Evolutionary conservation across 1,284 basidiomycete genomes (phyloP), one percentile per base, ranked within the genome.

Genomic region (Cryptococcus sp.): DNA sequence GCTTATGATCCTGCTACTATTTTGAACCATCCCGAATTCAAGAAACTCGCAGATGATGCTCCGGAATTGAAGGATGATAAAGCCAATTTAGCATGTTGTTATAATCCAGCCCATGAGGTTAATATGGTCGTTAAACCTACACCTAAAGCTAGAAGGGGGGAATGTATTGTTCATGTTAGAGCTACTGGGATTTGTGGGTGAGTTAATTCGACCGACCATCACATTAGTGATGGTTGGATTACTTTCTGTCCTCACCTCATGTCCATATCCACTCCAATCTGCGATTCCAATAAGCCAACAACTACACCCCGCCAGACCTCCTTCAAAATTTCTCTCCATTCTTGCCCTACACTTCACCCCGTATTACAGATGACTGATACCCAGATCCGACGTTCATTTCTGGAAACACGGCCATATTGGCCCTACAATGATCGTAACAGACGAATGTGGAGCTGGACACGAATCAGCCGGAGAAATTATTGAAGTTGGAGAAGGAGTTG

Each of bases 321-420:
- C 4, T 18, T 36, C 39, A 22, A 39, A 36, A 36, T 36, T 36
- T n/a, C n/a, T n/a, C n/a, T n/a, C n/a, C n/a, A n/a, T n/a, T n/a
- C n/a, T n/a, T n/a, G n/a, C n/a, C n/a, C n/a, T n/a, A n/a, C n/a
- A n/a, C n/a, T n/a, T n/a, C n/a, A n/a, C n/a, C n/a, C n/a, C n/a
- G n/a, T n/a, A n/a, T n/a, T n/a, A n/a, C n/a, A n/a, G n/a, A n/a
- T n/a, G n/a, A 16, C 32, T 34, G 32, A 16, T 31, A 23, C 19
- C 43, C 54, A 75, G 73, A 10, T 77, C 74, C 22, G 78, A 78
- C 57, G 77, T 79, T 1, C 78, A 79, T 60, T 79, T 79, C 60
- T 79, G 77, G 78, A 76, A 79, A 64, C 79, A 80, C 57, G 78
- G 76, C 23, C 65, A 69, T 21, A 76, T 77, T 44, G 75, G 67